Evolutionary conservation across 2,329 filamentous ascomycete genomes (phyloP), one percentile per base, ranked within the genome.

Genomic region (Ascochyta pisi): DNA sequence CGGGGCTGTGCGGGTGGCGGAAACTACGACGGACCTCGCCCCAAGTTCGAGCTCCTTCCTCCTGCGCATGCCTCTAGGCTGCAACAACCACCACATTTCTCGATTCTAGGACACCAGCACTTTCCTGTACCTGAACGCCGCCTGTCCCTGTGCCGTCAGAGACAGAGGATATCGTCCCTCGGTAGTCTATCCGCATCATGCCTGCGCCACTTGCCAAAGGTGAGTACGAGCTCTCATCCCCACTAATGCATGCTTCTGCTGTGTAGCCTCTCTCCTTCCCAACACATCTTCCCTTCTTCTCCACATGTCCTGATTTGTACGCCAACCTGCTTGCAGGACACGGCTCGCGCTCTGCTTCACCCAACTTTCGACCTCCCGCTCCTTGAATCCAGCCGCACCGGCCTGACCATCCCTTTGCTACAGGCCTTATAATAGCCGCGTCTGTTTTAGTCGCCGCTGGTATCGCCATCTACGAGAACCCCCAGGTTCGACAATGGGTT

Each of bases 381-480:
- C 46, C n/a, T 31, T 47, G 44, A 51, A 56, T 54, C 57, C 50
- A 49, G 22, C 61, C 50, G 40, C 56, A 58, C 27, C 57, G 60
- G 56, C 62, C 68, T 73, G 70, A 72, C 64, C 63, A 64, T 44
- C 65, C 65, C 31, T 53, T 67, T 54, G 50, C 57, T 40, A 65
- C 71, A 88, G 86, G 85, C 68, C 80, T 87, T 61, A 84, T 89
- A 60, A 82, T 88, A 63, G 84, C 84, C 43, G 81, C 86, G 60
- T 83, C 83, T 39, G 79, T 88, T 37, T 77, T 88, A 52, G 81
- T 87, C 48, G 86, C 86, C 57, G 84, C 86, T 16, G 83, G 85
- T 12, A 81, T 87, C 46, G 86, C 86, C 48, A 81, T 86, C 41
- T 86, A 87, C 72, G 84, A 88, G 70, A 86, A 83, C 37, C 86